Percentiles rank a stretch among this genome's conserved stretches.
Conservation (phyloP, 1,139 yeast species). For the Spencermartinsiella ligniputridi region DNA sequence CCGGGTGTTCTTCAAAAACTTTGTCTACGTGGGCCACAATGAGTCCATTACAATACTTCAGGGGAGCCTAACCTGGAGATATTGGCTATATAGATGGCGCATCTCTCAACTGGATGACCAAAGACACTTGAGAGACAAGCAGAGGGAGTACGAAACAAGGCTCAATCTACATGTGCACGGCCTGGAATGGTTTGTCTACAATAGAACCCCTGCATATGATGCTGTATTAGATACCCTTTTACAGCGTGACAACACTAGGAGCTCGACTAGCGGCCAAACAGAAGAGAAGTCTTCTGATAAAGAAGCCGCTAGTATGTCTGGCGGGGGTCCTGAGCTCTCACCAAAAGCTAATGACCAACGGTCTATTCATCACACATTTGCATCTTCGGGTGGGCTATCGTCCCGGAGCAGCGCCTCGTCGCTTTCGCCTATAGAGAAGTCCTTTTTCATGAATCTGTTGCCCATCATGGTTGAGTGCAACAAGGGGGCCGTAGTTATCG, state of each 20-base stretch:
- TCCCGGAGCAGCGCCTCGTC: not conserved
- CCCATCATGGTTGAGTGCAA: conserved; percentile 59
- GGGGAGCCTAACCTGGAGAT: conserved; percentile 81
- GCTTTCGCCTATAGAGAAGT: conserved; percentile 1
- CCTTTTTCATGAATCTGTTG: conserved; percentile 38
- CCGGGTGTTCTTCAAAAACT: conserved; percentile 68
- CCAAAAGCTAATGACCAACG: not conserved
- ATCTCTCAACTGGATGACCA: conserved; percentile 18
- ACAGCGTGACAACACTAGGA: not conserved
- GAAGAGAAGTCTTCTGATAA: not conserved
- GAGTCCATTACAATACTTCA: conserved; percentile 65
- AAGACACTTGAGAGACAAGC: conserved; percentile 17
- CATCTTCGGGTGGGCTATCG: not conserved
- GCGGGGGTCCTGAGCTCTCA: not conserved
- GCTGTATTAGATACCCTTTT: conserved; percentile 42
- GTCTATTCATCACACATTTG: not conserved
- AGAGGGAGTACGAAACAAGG: conserved; percentile 49
- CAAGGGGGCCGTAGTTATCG: conserved; percentile 72
- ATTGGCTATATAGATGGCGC: conserved; percentile 57
- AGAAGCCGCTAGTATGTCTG: not conserved
- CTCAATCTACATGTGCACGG: conserved; percentile 64
- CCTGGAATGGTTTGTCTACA: conserved; percentile 74
- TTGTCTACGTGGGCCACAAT: conserved; percentile 66
- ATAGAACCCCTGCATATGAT: conserved; percentile 74
- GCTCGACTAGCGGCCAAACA: not conserved